Base-by-base conservation (phyloP, 495 filamentous ascomycete genomes). In the Daldinia loculata region DNA sequence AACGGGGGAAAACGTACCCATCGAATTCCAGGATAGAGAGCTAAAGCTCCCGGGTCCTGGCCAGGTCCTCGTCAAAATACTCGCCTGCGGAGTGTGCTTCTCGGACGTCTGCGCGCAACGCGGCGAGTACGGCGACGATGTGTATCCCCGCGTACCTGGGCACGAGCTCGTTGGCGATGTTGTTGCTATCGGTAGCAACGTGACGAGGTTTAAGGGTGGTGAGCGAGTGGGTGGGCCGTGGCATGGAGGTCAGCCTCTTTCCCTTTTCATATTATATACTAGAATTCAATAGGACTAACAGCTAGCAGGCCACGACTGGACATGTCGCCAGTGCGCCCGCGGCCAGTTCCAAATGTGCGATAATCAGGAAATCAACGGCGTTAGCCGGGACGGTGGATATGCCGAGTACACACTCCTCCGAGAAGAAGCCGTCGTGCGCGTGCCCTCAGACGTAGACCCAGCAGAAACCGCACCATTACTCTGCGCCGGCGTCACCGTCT, bases 401-500 rank as follows among this genome's bases (percentile, higher is more conserved):
- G 89, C 85, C 11, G 85, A 93, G 77, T 92, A 91, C 79, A 84
- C 83, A 69, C 75, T 83, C 19, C 79, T 93, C 12, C 84, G 87
- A 27, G 77, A 79, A n/a, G 90, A 92, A 74, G 87, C 90, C 24
- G 88, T 78, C 0, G 89, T 90, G 0, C 81, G 80, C n/a, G 82
- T 93, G 51, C 89, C 90, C 5, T 66, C 76, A 6, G 79, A 87
- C 52, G 77, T 87, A 32, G 82, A 89, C 70, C 83, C 89, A 0
- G 88, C 84, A 9, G 80, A 87, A 66, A 87, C 83, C 61, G 89
- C 90, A 0, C 89, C 90, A 0, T 83, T 92, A 14, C 85, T 93
- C 22, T 93, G 90, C 78, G 90, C 91, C 2, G 91, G 90, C 55
- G 84, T 92, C 52, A 91, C 89, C 27, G 86, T 89, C 38, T 93